A percentile compares a stretch with the other conserved stretches of the same genome.
Conservation (phyloP, 495 filamentous ascomycete genomes). For the Penicillium manginii region DNA sequence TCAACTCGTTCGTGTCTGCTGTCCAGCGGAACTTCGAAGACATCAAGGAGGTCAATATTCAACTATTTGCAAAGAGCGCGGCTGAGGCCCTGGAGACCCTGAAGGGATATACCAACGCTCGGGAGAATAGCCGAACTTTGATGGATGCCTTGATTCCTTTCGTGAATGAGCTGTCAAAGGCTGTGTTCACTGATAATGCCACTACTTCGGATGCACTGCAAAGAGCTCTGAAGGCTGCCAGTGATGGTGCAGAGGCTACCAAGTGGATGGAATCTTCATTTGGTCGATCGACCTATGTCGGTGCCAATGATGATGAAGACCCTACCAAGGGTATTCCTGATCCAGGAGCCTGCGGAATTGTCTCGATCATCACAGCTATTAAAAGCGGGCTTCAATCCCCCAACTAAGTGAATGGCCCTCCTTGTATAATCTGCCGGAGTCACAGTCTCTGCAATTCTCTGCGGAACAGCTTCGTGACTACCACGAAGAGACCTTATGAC, state of each 20-base stretch:
- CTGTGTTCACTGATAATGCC: constrained; percentile 9
- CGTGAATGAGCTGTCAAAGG: constrained; percentile 9
- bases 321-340: constrained; percentile 20
- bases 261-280: constrained; percentile 16
- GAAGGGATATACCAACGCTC: constrained; percentile 17
- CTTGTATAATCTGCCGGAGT: neutral
- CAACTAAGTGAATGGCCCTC: neutral
- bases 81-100: constrained; percentile 13
- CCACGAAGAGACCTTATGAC: neutral
- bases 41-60: constrained; percentile 2
- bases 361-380: constrained; percentile 9
- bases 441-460: neutral
- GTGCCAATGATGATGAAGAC: constrained; percentile 10
- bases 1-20: constrained; percentile 11
- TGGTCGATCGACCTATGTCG: constrained; percentile 23
- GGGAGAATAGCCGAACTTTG: constrained; percentile 16
- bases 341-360: constrained; percentile 19
- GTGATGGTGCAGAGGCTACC: constrained; percentile 14
- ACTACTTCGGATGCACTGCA: constrained; percentile 5
- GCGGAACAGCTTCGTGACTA: neutral
- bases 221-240: constrained; percentile 10
- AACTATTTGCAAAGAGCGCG: constrained; percentile 14
- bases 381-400: neutral
- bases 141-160: constrained; percentile 22
- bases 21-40: constrained; percentile 11